Percentiles rank a stretch among this genome's conserved stretches.
These are phyloP conservation scores for Kwoniella sp. DNA, from an alignment of 768 basidiomycete species.

Conservation along the genomic window DNA sequence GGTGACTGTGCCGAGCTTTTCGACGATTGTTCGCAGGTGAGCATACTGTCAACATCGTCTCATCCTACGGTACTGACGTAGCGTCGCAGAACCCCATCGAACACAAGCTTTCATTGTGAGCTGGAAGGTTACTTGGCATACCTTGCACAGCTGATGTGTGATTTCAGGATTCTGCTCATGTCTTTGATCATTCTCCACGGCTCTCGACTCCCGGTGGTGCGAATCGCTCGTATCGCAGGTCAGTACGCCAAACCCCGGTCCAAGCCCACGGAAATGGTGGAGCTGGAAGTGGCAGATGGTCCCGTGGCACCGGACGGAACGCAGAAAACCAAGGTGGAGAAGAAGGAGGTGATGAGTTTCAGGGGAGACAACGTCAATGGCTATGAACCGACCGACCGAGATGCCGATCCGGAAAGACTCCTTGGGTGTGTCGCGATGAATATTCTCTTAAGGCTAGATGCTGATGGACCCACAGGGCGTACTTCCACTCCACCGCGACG, in stretches of 20 bases:
- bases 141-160: neutral
- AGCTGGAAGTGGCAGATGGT: constrained; percentile 52
- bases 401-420: constrained; percentile 83
- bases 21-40: constrained; percentile 78
- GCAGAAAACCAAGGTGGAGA: constrained; percentile 23
- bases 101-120: constrained; percentile 51
- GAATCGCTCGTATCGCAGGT: constrained; percentile 72
- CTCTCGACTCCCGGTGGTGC: constrained; percentile 82
- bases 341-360: constrained; percentile 72
- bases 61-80: constrained; percentile 4
- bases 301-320: constrained; percentile 11
- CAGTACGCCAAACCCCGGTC: constrained; percentile 94
- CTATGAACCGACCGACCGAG: constrained; percentile 65
- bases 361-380: constrained; percentile 98
- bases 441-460: neutral
- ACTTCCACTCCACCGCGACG: constrained; percentile 92
- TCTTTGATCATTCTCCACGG: constrained; percentile 94
- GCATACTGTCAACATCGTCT: constrained; percentile 39
- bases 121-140: too few species aligned
- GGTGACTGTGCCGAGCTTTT: constrained; percentile 98
- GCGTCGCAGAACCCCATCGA: constrained; percentile 49
- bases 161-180: constrained; percentile 70
- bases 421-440: constrained; percentile 58
- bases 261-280: constrained; percentile 72
- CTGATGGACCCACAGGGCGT: constrained; percentile 59